A percentile compares a stretch with the other conserved stretches of the same genome.
phyloP scores from a whole-genome alignment of 306 rosid species.

The Quercus gilva region DNA sequence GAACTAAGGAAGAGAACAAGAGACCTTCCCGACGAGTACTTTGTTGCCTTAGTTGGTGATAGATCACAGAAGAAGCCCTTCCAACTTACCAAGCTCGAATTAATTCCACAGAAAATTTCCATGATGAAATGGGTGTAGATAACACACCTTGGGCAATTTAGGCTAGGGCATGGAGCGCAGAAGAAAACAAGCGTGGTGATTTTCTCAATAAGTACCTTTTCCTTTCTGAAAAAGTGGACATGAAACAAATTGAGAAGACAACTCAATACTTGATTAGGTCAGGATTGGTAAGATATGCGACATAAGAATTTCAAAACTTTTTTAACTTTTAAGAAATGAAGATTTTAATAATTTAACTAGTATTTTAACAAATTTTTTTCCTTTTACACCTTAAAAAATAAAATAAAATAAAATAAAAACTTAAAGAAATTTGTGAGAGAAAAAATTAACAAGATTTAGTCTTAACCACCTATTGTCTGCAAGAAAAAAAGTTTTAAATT shows the following conservation, averaged over 20 bases:
- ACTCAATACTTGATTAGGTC: constrained; percentile 77
- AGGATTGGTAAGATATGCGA: constrained; percentile 60
- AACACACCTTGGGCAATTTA: constrained; percentile 79
- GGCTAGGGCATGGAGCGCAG: constrained; percentile 95
- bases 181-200: constrained; percentile 88
- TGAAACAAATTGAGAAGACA: constrained; percentile 83
- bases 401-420: no score
- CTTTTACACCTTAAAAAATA: no score
- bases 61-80: constrained; percentile 87
- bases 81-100: constrained; percentile 88
- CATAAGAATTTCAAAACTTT: no score
- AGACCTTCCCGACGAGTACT: constrained; percentile 78
- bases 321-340: no score
- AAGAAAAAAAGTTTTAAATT: no score
- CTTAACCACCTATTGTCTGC: background rate
- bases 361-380: no score
- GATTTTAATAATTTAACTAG: no score
- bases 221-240: constrained; percentile 72
- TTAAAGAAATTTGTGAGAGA: constrained; percentile 24
- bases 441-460: constrained; percentile 64
- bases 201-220: constrained; percentile 84
- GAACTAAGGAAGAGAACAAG: constrained; percentile 73
- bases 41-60: constrained; percentile 84
- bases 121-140: constrained; percentile 85
- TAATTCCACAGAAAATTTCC: constrained; percentile 61